Conservation (phyloP, 345 rosid genomes). For the Arabidopsis thaliana region DNA sequence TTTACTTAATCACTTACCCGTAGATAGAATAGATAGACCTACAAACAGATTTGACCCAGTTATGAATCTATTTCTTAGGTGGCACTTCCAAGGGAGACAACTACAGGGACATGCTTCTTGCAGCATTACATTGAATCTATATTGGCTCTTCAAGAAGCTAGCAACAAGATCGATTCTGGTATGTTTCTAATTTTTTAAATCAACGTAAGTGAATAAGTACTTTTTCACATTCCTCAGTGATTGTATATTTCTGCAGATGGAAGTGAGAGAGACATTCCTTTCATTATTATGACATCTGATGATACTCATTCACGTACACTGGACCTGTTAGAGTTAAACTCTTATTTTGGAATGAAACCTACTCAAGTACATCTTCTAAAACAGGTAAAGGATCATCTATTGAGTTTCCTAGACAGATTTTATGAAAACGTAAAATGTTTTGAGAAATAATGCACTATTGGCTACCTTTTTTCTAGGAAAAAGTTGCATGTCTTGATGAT, state of each 20-base stretch:
- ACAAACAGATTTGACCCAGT: conserved; percentile 15
- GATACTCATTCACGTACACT: conserved; percentile 82
- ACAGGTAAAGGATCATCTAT: conserved; percentile 60
- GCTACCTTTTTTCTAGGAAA: conserved; percentile 61
- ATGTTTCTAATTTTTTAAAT: conserved; percentile 29
- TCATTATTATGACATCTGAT: conserved; percentile 95
- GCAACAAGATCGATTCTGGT: conserved; percentile 69
- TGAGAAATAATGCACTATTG: neutral
- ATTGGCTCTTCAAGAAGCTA: conserved; percentile 90
- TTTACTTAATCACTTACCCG: neutral
- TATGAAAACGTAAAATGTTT: neutral
- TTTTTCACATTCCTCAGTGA: neutral
- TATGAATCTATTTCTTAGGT: conserved; percentile 53
- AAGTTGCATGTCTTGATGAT: conserved; percentile 97
- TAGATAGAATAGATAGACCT: neutral
- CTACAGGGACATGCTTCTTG: conserved; percentile 85
- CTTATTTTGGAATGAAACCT: conserved; percentile 91
- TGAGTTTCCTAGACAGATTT: conserved; percentile 1
- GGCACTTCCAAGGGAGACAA: conserved; percentile 94
- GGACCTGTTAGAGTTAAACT: conserved; percentile 71
- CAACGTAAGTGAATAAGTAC: neutral
- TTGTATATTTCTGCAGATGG: conserved; percentile 51
- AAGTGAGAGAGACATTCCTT: conserved; percentile 69
- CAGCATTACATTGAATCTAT: conserved; percentile 80
- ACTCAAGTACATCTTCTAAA: conserved; percentile 86